phyloP scores from a whole-genome alignment of 1,284 basidiomycete genomes.

The Irpex sp. region DNA sequence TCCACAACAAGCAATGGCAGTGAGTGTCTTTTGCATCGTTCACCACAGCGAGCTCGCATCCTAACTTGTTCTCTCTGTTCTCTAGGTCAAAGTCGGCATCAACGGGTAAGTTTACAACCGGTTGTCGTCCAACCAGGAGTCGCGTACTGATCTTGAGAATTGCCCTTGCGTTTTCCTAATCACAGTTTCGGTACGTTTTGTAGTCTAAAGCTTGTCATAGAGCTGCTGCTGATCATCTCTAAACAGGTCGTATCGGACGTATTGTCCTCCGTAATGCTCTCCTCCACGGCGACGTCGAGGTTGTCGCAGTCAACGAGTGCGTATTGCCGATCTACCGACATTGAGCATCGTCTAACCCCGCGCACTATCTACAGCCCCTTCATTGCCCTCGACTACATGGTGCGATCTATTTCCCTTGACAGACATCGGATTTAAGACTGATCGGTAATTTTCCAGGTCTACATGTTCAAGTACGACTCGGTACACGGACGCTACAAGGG shows the following conservation, averaged over 20 bases:
- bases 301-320: constrained; percentile 90
- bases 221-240: background rate
- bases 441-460: constrained; percentile 51
- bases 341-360: constrained; percentile 13
- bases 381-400: constrained; percentile 97
- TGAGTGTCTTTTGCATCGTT: background rate
- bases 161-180: constrained; percentile 9
- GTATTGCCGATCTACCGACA: constrained; percentile 26
- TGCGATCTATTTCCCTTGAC: constrained; percentile 25
- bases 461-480: constrained; percentile 99
- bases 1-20: constrained; percentile 10
- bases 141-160: constrained; percentile 18
- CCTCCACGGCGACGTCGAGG: constrained; percentile 70
- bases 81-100: constrained; percentile 83
- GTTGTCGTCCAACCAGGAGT: background rate
- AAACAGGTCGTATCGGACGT: constrained; percentile 88
- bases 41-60: background rate
- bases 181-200: constrained; percentile 74
- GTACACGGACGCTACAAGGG: constrained; percentile 97
- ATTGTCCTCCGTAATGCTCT: constrained; percentile 97
- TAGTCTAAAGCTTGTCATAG: background rate
- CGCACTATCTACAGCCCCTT: constrained; percentile 62
- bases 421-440: too few species aligned
- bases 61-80: constrained; percentile 14
- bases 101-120: constrained; percentile 61